phyloP scores from a whole-genome alignment of 805 yeast genomes.

The Myxozyma mucilagina region DNA sequence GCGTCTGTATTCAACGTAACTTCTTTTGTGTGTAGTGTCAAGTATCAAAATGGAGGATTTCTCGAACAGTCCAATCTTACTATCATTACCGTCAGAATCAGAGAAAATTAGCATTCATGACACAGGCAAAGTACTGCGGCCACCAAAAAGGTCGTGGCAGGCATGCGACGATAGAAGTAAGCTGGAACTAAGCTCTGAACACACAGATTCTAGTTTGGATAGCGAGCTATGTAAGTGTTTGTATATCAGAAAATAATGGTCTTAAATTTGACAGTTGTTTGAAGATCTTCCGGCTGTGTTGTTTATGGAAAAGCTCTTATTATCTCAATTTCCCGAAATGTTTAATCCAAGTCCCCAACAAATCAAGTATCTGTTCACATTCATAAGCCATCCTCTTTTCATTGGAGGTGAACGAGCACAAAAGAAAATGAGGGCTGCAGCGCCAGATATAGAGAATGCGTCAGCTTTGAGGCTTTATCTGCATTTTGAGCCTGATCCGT shows the following conservation, averaged over 20 bases:
- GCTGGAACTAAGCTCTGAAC: slow-evolving; percentile 10
- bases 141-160: slow-evolving; percentile 13
- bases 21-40: not conserved
- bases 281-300: slow-evolving; percentile 19
- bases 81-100: not conserved
- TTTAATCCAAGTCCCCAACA: slow-evolving; percentile 22
- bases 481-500: not conserved
- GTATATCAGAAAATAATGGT: not conserved
- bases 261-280: not conserved
- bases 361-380: slow-evolving; percentile 16
- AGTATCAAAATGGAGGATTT: not conserved
- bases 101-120: not conserved
- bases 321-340: slow-evolving; percentile 21
- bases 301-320: slow-evolving; percentile 16
- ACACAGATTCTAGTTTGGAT: slow-evolving; percentile 22
- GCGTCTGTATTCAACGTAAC: not conserved
- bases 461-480: not conserved
- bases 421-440: not conserved
- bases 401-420: not conserved
- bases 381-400: slow-evolving; percentile 24
- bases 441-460: not conserved
- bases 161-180: slow-evolving; percentile 17
- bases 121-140: not conserved
- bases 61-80: not conserved
- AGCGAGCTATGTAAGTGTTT: slow-evolving; percentile 23